Percentiles rank a stretch among this genome's conserved stretches.
Evolutionary conservation across 192 early-diverging fungal genomes (phyloP).

Genomic region (Chytriomyces sp.): DNA sequence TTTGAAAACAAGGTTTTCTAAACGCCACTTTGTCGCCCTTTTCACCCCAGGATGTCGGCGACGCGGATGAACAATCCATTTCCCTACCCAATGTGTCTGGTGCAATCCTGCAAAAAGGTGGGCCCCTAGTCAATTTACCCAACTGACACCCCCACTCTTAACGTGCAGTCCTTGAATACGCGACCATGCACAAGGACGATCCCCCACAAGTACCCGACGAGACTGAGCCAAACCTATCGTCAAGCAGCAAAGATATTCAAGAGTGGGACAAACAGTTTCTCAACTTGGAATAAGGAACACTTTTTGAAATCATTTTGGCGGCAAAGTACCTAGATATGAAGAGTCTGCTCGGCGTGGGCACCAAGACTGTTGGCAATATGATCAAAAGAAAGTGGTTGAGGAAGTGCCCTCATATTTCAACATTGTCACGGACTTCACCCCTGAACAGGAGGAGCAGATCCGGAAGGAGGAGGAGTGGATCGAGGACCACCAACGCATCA

Average conservation of each 20-base stretch:
- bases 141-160: too few relatives aligned
- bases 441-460: too few relatives aligned
- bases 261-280: slow-evolving; percentile 92
- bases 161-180: slow-evolving; percentile 92
- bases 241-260: slow-evolving; percentile 77
- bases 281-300: slow-evolving; percentile 89
- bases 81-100: slow-evolving; percentile 91
- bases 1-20: neutral
- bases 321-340: slow-evolving; percentile 71
- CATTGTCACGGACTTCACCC: too few relatives aligned
- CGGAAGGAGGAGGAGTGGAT: slow-evolving; percentile 59
- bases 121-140: too few relatives aligned
- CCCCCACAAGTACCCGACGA: too few relatives aligned
- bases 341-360: slow-evolving; percentile 67
- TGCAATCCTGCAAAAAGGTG: slow-evolving; percentile 77
- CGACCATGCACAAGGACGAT: slow-evolving; percentile 84
- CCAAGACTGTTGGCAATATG: slow-evolving; percentile 91
- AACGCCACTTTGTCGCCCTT: neutral
- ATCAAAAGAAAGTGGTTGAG: slow-evolving; percentile 86
- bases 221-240: too few relatives aligned
- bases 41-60: slow-evolving; percentile 28
- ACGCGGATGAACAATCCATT: slow-evolving; percentile 58
- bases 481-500: too few relatives aligned
- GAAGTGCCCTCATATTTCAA: slow-evolving; percentile 90
- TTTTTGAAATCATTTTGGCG: slow-evolving; percentile 89